Percentiles rank a stretch among this genome's conserved stretches.
Conservation (phyloP, 1,139 yeast species). For the Pichia sp. region DNA sequence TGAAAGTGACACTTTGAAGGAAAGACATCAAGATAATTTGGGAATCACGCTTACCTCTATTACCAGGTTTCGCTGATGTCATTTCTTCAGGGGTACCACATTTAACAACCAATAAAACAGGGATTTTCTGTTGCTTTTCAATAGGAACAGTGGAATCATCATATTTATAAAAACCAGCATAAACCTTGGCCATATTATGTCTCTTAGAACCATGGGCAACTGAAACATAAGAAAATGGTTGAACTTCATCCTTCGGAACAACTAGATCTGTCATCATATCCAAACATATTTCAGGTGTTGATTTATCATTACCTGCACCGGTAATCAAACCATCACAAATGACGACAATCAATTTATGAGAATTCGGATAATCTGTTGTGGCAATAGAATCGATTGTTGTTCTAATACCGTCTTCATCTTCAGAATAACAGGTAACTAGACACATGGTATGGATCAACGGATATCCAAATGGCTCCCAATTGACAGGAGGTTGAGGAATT, state of each 20-base stretch:
- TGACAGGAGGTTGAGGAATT: conserved; percentile 84
- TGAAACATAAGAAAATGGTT: conserved; percentile 83
- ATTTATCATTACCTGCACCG: conserved; percentile 82
- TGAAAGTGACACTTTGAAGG: conserved; percentile 85
- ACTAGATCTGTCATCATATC: conserved; percentile 85
- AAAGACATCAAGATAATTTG: conserved; percentile 92
- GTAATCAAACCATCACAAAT: conserved; percentile 92
- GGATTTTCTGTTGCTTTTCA: conserved; percentile 85
- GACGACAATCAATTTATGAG: conserved; percentile 79
- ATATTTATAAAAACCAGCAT: conserved; percentile 85
- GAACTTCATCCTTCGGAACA: conserved; percentile 65
- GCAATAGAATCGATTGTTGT: conserved; percentile 87
- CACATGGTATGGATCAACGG: conserved; percentile 84
- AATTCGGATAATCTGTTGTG: conserved; percentile 89
- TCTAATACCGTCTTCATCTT: conserved; percentile 79
- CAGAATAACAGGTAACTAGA: conserved; percentile 92
- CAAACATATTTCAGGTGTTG: conserved; percentile 86
- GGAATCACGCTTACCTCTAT: conserved; percentile 97
- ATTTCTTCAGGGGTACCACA: conserved; percentile 91
- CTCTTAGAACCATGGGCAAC: conserved; percentile 91
- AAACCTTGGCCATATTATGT: conserved; percentile 96
- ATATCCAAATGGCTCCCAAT: conserved; percentile 79
- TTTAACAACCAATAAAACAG: conserved; percentile 76
- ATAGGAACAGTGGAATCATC: conserved; percentile 67
- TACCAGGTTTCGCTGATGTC: conserved; percentile 83